Evolutionary conservation across 1,284 basidiomycete genomes (phyloP), one percentile per base, ranked within the genome.

Genomic region (Pseudozyma sp.): DNA sequence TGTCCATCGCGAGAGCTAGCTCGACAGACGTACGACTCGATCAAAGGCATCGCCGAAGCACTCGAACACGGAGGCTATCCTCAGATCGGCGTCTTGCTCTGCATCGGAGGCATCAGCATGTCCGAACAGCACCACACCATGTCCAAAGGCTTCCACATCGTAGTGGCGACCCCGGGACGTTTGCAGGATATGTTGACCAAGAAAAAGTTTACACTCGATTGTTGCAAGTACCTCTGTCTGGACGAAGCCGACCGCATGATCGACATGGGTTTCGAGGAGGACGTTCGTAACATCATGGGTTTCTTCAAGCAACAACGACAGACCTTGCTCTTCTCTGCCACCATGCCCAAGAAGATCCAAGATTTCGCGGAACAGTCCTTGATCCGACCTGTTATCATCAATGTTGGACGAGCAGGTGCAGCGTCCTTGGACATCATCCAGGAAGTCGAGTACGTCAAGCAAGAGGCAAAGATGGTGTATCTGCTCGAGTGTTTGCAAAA

Each of bases 211-310:
- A 93, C 91, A 2, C 91, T 98, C 76, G 92, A 94, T 65, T 92
- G 91, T 76, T 85, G 84, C 81, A 88, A 86, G 75, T 98, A 91
- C 84, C 87, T 99, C 5, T 98, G 95, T 83, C 94, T 99, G 90
- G 97, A 99, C 86, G 97, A 99, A 86, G 97, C 97, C 0, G 97
- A 99, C 86, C 88, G 97, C 54, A 99, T 99, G 97, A 96, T 99
- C 73, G 97, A 99, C 82, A 88, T 98, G 85, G 97, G 96, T 0
- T 99, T 99, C 80, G 97, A 99, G 85, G 97, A 99, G 61, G 96
- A 99, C 80, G 94, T 99, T 31, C 88, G 96, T 62, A 96, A 94
- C 81, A 97, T 99, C 80, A 97, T 99, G 94, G 94, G 92, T 76
- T 97, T 94, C 85, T 98, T 98, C 88, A 95, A 92, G 29, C 90